Conservation (phyloP, 1,139 yeast species). For the Scheffersomyces cryptocercus region DNA sequence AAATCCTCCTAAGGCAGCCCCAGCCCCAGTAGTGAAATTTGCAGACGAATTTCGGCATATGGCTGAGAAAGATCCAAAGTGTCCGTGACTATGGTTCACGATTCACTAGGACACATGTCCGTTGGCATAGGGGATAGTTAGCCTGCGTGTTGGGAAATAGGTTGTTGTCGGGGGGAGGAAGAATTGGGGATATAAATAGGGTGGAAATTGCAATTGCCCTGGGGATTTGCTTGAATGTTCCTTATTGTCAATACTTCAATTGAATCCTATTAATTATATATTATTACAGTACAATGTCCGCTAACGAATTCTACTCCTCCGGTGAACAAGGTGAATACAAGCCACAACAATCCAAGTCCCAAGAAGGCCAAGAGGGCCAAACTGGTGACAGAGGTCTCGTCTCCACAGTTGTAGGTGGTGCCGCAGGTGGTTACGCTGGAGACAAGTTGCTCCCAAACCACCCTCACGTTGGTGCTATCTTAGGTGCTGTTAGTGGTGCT, state of each 20-base stretch:
- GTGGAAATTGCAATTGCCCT: too few species aligned
- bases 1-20: too few species aligned
- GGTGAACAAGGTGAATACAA: slow-evolving; percentile 46
- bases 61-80: too few species aligned
- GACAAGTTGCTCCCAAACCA: slow-evolving; percentile 44
- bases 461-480: slow-evolving; percentile 52
- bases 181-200: too few species aligned
- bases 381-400: slow-evolving; percentile 59
- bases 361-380: slow-evolving; percentile 17
- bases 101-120: too few species aligned
- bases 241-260: not conserved
- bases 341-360: slow-evolving; percentile 17
- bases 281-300: slow-evolving; percentile 45
- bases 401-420: slow-evolving; percentile 58
- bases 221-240: too few species aligned
- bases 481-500: slow-evolving; percentile 66
- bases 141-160: too few species aligned
- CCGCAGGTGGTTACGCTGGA: slow-evolving; percentile 59
- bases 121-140: too few species aligned
- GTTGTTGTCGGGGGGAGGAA: too few species aligned
- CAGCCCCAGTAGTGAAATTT: too few species aligned
- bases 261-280: not conserved
- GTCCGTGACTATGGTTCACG: too few species aligned
- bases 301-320: slow-evolving; percentile 59
- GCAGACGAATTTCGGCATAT: too few species aligned